Conservation (phyloP, 306 rosid species). For the Urtica urens region DNA sequence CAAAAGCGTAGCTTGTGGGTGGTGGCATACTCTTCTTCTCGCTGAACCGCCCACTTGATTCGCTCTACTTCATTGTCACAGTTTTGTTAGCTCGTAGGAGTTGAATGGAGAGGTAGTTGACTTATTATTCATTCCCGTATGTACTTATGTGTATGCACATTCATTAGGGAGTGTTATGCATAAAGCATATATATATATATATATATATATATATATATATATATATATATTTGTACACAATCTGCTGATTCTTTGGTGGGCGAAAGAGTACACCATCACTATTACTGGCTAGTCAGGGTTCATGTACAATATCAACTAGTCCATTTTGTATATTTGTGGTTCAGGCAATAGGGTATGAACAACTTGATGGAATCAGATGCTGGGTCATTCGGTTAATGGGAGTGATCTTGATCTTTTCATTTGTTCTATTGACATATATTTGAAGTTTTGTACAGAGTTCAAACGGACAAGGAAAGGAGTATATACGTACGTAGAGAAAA, state of each 20-base stretch:
- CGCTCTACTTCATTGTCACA: slow-evolving; percentile 27
- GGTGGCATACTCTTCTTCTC: slow-evolving; percentile 96
- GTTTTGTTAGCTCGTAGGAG: slow-evolving; percentile 90
- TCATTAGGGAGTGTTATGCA: slow-evolving; percentile 24
- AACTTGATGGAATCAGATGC: background rate
- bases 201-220: slow-evolving; percentile 34
- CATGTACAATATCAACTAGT: background rate
- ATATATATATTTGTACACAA: slow-evolving; percentile 10
- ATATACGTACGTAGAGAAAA: too few relatives aligned
- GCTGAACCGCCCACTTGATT: slow-evolving; percentile 62
- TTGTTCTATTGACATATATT: too few relatives aligned
- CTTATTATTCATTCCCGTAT: slow-evolving; percentile 16
- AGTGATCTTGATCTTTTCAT: too few relatives aligned
- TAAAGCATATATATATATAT: slow-evolving; percentile 23
- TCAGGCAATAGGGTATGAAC: background rate
- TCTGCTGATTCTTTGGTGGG: slow-evolving; percentile 43
- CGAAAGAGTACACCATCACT: slow-evolving; percentile 17
- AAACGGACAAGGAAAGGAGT: too few relatives aligned
- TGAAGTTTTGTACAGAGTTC: too few relatives aligned
- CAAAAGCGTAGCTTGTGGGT: slow-evolving; percentile 72
- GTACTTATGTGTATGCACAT: slow-evolving; percentile 40
- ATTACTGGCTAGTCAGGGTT: slow-evolving; percentile 35
- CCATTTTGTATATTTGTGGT: background rate
- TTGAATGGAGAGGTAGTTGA: slow-evolving; percentile 26
- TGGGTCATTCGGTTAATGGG: too few relatives aligned